These are phyloP conservation scores for Bipolaris sorokiniana DNA, from an alignment of 2,329 filamentous ascomycete genomes.

Conservation along the genomic window DNA sequence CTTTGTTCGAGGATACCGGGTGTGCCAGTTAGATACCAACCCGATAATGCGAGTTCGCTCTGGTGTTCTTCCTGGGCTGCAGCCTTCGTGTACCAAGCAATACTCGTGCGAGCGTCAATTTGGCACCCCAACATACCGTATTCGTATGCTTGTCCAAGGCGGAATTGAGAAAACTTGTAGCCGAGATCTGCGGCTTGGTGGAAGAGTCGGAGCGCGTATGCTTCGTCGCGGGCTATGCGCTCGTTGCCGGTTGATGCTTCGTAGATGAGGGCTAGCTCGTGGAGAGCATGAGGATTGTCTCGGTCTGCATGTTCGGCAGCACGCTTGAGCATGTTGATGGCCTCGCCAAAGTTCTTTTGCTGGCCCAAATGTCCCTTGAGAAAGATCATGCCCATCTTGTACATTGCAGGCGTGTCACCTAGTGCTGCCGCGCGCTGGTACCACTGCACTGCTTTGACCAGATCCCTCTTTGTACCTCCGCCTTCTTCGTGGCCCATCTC, in stretches of 20 bases:
- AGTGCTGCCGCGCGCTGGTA: constrained; percentile 91
- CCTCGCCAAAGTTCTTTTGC: constrained; percentile 79
- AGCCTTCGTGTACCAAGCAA: constrained; percentile 91
- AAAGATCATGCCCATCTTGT: constrained; percentile 96
- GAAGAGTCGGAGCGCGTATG: constrained; percentile 81
- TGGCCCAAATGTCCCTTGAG: constrained; percentile 95
- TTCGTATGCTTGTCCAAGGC: constrained; percentile 85
- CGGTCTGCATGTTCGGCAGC: constrained; percentile 85
- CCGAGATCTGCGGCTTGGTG: constrained; percentile 83
- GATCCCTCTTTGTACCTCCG: constrained; percentile 88
- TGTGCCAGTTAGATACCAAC: constrained; percentile 87
- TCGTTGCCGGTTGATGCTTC: constrained; percentile 67
- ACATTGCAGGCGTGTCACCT: constrained; percentile 93
- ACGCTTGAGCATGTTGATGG: constrained; percentile 88
- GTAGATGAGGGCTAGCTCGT: constrained; percentile 76
- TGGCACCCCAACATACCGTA: constrained; percentile 83
- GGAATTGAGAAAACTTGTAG: constrained; percentile 94
- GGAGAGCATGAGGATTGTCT: constrained; percentile 93
- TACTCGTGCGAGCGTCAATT: constrained; percentile 82
- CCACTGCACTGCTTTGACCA: constrained; percentile 95
- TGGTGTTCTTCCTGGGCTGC: constrained; percentile 95
- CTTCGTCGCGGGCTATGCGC: constrained; percentile 78
- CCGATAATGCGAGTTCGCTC: constrained; percentile 68
- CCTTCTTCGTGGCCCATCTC: constrained; percentile 95
- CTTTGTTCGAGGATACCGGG: constrained; percentile 88